These are phyloP conservation scores for Pythium apleroticum DNA, from an alignment of 352 stramenopile species.

Conservation along the genomic window DNA sequence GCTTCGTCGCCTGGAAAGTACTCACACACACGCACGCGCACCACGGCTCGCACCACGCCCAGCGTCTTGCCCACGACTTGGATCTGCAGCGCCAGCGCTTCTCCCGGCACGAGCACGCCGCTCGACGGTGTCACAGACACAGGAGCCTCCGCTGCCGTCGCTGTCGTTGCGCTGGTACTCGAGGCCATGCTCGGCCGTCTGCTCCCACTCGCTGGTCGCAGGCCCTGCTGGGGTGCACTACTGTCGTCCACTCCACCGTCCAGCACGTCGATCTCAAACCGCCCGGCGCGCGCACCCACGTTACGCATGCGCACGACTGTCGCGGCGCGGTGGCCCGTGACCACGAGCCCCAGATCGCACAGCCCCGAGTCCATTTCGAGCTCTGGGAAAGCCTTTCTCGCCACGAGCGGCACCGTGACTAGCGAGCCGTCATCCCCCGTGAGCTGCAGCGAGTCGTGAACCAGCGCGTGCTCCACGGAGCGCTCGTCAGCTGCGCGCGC, in stretches of 20 bases:
- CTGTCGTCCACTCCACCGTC: conserved; percentile 10
- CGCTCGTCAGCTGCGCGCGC: conserved; percentile 10
- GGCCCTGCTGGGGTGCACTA: not conserved
- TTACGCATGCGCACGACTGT: conserved; percentile 61
- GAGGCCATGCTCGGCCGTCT: conserved; percentile 6
- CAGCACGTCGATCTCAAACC: conserved; percentile 58
- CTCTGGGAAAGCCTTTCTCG: conserved; percentile 48
- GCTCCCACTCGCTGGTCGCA: not conserved
- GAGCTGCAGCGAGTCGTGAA: conserved; percentile 65
- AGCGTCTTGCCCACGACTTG: conserved; percentile 16
- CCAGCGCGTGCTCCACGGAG: conserved; percentile 31
- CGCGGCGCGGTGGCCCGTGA: conserved; percentile 54
- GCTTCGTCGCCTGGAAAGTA: conserved; percentile 12
- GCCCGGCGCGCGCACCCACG: conserved; percentile 34
- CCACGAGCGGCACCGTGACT: conserved; percentile 64
- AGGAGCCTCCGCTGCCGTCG: not conserved
- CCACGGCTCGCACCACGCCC: conserved; percentile 5
- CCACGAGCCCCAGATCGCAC: conserved; percentile 68
- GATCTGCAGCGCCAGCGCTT: conserved; percentile 17
- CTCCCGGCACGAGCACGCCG: conserved; percentile 26
- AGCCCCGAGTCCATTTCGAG: conserved; percentile 53
- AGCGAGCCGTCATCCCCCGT: conserved; percentile 55
- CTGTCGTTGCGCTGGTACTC: not conserved
- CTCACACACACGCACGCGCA: conserved; percentile 25
- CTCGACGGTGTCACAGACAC: conserved; percentile 36